phyloP scores from a whole-genome alignment of 225 moss, liverwort and hornwort species.

The Antitrichia curtipendula region DNA sequence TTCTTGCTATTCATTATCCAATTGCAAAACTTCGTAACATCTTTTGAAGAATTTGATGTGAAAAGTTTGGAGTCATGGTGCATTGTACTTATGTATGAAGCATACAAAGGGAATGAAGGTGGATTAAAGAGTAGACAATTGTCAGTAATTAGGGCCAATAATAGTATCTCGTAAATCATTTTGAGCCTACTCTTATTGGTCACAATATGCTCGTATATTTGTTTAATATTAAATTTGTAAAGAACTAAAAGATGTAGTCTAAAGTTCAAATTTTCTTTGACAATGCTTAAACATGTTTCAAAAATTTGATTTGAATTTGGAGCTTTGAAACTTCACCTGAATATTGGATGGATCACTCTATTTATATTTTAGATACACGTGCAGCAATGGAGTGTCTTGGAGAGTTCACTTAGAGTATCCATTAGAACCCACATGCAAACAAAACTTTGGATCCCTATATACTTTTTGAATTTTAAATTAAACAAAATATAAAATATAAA shows the following conservation, averaged over 20 bases:
- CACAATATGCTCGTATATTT: background rate
- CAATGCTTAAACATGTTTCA: background rate
- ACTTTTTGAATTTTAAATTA: too few relatives aligned
- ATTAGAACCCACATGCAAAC: too few relatives aligned
- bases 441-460: too few relatives aligned
- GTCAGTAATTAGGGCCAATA: rapidly evolving
- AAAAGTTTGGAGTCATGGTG: background rate
- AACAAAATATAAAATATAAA: too few relatives aligned
- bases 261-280: too few relatives aligned
- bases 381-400: too few relatives aligned
- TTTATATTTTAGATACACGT: too few relatives aligned
- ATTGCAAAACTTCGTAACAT: background rate
- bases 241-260: too few relatives aligned
- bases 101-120: background rate
- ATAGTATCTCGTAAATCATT: background rate
- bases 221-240: background rate
- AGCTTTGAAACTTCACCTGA: too few relatives aligned
- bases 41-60: background rate
- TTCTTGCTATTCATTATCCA: rapidly evolving
- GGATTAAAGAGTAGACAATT: background rate
- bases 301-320: background rate
- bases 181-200: background rate
- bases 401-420: too few relatives aligned
- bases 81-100: background rate
- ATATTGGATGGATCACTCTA: too few relatives aligned